Percentiles rank a stretch among this genome's conserved stretches.
These are phyloP conservation scores for Camillea tinctor DNA, from an alignment of 2,329 filamentous ascomycete genomes.

Conservation along the genomic window DNA sequence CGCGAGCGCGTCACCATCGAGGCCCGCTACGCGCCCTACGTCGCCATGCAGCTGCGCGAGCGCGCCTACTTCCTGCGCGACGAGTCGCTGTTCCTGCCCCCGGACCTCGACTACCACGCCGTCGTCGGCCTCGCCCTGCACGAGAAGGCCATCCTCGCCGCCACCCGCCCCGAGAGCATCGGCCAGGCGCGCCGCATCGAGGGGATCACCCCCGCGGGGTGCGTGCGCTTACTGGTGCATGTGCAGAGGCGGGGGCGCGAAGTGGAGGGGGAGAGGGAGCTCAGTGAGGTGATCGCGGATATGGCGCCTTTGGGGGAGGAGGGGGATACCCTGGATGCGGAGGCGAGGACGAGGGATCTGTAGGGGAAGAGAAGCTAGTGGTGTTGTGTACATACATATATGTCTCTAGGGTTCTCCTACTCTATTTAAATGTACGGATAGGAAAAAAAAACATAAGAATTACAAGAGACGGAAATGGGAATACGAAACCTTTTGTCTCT, in stretches of 20 bases:
- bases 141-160: constrained; percentile 69
- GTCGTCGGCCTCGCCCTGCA: constrained; percentile 76
- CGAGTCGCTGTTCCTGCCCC: constrained; percentile 70
- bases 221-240: constrained; percentile 59
- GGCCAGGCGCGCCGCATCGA: constrained; percentile 88
- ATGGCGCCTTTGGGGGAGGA: constrained; percentile 33
- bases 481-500: no score
- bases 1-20: constrained; percentile 74
- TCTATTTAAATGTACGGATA: no score
- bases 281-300: constrained; percentile 15
- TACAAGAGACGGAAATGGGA: no score
- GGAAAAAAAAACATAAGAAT: no score
- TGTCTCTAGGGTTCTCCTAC: no score
- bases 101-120: constrained; percentile 71
- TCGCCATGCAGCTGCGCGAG: constrained; percentile 67
- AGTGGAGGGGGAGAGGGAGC: not conserved
- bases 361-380: constrained; percentile 8
- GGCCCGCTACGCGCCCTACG: constrained; percentile 82
- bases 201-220: constrained; percentile 65
- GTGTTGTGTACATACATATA: not conserved
- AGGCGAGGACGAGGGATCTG: constrained; percentile 38
- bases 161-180: constrained; percentile 76
- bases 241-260: constrained; percentile 44
- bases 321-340: constrained; percentile 40
- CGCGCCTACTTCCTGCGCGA: constrained; percentile 71